Evolutionary conservation across 345 rosid genomes (phyloP), one percentile per base, ranked within the genome.

Genomic region (Syzygium aqueum): DNA sequence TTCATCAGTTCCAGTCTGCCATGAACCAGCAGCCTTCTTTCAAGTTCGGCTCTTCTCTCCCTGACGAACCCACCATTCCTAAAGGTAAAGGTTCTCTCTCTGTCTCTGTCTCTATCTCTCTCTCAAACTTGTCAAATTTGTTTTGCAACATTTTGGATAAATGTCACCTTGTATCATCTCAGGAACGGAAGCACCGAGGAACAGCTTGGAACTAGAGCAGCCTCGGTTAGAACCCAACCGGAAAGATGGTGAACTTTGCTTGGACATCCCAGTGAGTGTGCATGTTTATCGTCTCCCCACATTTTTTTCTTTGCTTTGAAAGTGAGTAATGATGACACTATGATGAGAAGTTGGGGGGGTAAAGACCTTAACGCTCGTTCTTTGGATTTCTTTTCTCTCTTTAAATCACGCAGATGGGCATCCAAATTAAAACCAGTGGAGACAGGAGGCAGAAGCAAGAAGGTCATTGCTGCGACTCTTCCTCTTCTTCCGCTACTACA

Each of bases 171-270:
- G 33, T 23, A n/a, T 51, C 82, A 23, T 43, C 87, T 86, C 88
- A 95, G 98, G 97, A 63, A 87, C 89, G 15, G 98, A 93, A 84
- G 98, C 97, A 61, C 96, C 98, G 10, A 93, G 96, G 88, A 94
- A 96, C 89, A 96, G 97, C 94, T 94, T 97, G 90, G 99, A 97
- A 87, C 91, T 89, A 28, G 96, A 92, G 86, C 92, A 91, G 77
- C 84, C 91, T 90, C 85, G 93, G 73, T 90, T 88, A 59, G 78
- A 93, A 87, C 86, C 92, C 46, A 14, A 53, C 86, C n/a, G 21
- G 63, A 53, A 84, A 28, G 25, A 84, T 43, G 63, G 61, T 51
- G 49, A 91, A 87, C 92, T 90, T 88, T 91, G 91, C 84, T 87
- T 94, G 46, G 90, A 91, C 84, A 86, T 94, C 85, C 93, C 93